Conservation (phyloP, 768 basidiomycete species). For the Agaricus blazei region DNA sequence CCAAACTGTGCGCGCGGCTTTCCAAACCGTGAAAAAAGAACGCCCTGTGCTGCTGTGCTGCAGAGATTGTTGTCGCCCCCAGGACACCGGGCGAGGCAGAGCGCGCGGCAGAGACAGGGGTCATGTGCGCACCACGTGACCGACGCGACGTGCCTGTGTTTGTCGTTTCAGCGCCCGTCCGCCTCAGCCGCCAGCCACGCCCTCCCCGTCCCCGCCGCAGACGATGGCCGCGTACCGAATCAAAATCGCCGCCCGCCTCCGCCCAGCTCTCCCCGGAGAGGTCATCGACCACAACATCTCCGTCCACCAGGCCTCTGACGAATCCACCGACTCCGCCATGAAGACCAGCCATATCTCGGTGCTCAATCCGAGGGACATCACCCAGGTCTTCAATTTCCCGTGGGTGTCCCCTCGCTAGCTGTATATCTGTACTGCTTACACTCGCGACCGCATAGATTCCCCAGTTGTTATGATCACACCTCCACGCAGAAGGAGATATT, state of each 20-base stretch:
- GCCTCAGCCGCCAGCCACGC: not conserved
- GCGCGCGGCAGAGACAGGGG: not conserved
- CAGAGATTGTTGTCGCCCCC: too few species aligned
- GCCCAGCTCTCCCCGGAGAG: conserved; percentile 60
- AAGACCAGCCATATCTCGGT: conserved; percentile 52
- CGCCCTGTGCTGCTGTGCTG: too few species aligned
- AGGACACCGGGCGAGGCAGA: not conserved
- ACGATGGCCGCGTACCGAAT: conserved; percentile 43
- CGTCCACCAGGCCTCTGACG: conserved; percentile 38
- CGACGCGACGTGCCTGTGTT: not conserved
- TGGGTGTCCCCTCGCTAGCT: conserved; percentile 26
- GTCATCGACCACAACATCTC: conserved; percentile 56
- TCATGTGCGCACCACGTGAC: not conserved
- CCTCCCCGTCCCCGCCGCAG: not conserved
- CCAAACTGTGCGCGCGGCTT: too few species aligned
- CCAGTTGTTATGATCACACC: conserved; percentile 68
- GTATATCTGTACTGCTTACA: not conserved
- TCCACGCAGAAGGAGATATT: conserved; percentile 79
- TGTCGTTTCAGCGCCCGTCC: not conserved
- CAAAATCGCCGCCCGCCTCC: conserved; percentile 67
- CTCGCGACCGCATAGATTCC: conserved; percentile 39
- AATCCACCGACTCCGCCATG: conserved; percentile 22
- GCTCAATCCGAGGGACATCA: conserved; percentile 62
- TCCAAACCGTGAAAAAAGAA: too few species aligned
- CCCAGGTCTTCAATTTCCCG: conserved; percentile 78